Evolutionary conservation across 129 eudicot genomes (phyloP).

Genomic region (Lactuca sativa): DNA sequence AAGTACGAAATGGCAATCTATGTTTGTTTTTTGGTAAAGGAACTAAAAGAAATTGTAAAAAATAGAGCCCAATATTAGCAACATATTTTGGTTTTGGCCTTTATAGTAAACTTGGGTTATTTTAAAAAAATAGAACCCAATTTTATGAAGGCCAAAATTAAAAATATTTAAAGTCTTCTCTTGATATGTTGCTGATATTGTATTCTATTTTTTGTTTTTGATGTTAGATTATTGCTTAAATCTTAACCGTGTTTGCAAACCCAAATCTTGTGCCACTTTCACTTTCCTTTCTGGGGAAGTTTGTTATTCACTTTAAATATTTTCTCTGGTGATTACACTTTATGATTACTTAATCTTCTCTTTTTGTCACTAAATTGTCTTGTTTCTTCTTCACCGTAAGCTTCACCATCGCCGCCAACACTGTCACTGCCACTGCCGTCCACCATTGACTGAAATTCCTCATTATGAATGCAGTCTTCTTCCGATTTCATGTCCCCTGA

Average conservation of each 20-base stretch:
- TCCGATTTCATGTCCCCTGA: slow-evolving; percentile 37
- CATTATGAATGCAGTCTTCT: slow-evolving; percentile 28
- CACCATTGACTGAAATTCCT: slow-evolving; percentile 58
- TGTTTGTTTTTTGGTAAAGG: no score
- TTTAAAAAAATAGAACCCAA: no score
- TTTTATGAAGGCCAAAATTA: no score
- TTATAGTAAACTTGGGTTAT: no score
- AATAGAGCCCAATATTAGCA: no score
- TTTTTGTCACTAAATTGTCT: slow-evolving; percentile 48
- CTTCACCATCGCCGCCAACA: slow-evolving; percentile 41
- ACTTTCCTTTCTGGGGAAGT: slow-evolving; percentile 63
- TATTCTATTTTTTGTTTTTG: no score
- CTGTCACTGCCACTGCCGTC: slow-evolving; percentile 47
- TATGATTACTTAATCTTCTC: slow-evolving; percentile 57
- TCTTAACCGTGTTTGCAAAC: slow-evolving; percentile 71
- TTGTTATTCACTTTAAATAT: slow-evolving; percentile 65
- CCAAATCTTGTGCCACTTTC: slow-evolving; percentile 63
- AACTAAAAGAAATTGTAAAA: no score
- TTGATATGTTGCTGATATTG: no score
- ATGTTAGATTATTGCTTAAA: no score
- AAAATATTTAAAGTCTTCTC: no score
- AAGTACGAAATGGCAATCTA: no score
- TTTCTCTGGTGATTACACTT: slow-evolving; percentile 67
- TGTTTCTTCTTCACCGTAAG: slow-evolving; percentile 43
- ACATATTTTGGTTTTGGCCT: no score